Conservation (phyloP, 2,329 filamentous ascomycete species). For the Lachnellula subtilissima region DNA sequence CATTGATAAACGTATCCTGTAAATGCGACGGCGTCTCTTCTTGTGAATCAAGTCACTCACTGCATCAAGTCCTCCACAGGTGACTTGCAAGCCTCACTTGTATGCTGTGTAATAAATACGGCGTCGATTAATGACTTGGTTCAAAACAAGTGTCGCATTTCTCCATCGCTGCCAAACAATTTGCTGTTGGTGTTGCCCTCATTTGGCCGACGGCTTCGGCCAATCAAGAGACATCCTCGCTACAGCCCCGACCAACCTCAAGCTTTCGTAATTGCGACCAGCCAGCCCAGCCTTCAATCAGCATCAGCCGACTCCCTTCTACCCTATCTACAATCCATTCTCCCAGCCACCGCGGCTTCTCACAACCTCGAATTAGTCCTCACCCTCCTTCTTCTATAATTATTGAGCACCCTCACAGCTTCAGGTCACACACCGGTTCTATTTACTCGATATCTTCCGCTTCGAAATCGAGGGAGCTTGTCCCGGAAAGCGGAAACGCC, state of each 20-base stretch:
- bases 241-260: not conserved
- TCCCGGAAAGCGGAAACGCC: conserved; percentile 18
- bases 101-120: not conserved
- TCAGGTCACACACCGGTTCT: conserved; percentile 6
- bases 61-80: not conserved
- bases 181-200: not conserved
- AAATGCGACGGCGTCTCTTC: not conserved
- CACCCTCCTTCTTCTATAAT: conserved; percentile 9
- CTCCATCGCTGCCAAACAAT: not conserved
- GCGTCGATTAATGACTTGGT: not conserved
- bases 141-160: not conserved
- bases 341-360: conserved; percentile 6
- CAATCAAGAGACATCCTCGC: not conserved
- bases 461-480: conserved; percentile 5
- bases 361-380: conserved; percentile 8
- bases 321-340: not conserved
- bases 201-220: not conserved
- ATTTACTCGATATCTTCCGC: conserved; percentile 1
- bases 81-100: conserved; percentile 3
- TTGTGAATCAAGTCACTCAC: not conserved
- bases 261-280: conserved; percentile 5
- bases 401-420: conserved; percentile 14
- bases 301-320: not conserved
- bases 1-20: not conserved
- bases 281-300: not conserved